A percentile compares a stretch with the other conserved stretches of the same genome.
Conservation (phyloP, 495 filamentous ascomycete species). For the Penicillium diatomitis region DNA sequence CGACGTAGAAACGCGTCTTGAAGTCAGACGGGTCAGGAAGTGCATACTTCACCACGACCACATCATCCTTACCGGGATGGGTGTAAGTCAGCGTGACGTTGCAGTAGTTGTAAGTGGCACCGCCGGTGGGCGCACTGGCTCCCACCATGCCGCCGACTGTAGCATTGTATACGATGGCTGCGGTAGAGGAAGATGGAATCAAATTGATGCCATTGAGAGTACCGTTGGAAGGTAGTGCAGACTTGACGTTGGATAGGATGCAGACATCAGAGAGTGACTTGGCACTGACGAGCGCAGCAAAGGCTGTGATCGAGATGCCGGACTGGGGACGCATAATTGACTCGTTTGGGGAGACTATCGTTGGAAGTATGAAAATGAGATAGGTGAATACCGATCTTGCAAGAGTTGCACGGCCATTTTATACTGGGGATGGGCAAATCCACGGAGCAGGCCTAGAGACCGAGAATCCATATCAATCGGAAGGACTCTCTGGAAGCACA, state of each 20-base stretch:
- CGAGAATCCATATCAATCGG: too few species aligned
- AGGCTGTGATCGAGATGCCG: conserved; percentile 15
- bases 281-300: conserved; percentile 21
- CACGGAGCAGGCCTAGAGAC: too few species aligned
- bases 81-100: conserved; percentile 29
- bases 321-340: conserved; percentile 15
- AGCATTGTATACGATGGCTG: conserved; percentile 18
- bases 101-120: conserved; percentile 24
- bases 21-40: conserved; percentile 25
- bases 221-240: conserved; percentile 24
- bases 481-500: too few species aligned
- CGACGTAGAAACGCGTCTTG: conserved; percentile 31
- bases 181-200: conserved; percentile 22
- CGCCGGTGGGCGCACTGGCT: not conserved
- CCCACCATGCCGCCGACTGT: conserved; percentile 7
- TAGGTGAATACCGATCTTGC: too few species aligned
- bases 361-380: not conserved
- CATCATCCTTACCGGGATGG: conserved; percentile 24
- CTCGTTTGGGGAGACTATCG: too few species aligned
- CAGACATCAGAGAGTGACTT: conserved; percentile 23
- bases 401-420: too few species aligned
- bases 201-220: conserved; percentile 24
- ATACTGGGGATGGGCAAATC: too few species aligned
- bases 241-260: conserved; percentile 24
- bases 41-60: conserved; percentile 23